Evolutionary conservation across 805 yeast species (phyloP).

Genomic region (Trichomonascus vanleenenianus): DNA sequence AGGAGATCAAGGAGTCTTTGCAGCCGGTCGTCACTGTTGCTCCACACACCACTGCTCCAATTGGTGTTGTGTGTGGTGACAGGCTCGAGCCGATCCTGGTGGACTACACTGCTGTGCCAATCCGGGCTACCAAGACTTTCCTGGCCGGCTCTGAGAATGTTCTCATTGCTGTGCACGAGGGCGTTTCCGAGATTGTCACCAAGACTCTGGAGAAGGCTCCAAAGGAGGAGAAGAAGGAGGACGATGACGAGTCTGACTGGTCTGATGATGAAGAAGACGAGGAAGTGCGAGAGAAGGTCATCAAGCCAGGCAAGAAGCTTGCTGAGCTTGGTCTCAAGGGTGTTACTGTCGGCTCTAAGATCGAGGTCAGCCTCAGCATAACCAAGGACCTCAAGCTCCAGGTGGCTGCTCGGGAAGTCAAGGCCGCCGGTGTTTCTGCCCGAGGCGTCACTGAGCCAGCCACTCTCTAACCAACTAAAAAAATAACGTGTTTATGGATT

Average conservation of each 20-base stretch:
- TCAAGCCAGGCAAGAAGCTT: slow-evolving; percentile 63
- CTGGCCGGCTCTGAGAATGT: slow-evolving; percentile 53
- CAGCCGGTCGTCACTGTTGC: slow-evolving; percentile 83
- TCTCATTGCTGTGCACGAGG: slow-evolving; percentile 71
- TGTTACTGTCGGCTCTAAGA: slow-evolving; percentile 52
- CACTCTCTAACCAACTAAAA: not conserved
- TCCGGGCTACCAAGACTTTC: slow-evolving; percentile 64
- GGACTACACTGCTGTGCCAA: slow-evolving; percentile 81
- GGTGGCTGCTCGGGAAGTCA: slow-evolving; percentile 41
- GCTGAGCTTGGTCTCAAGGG: slow-evolving; percentile 74
- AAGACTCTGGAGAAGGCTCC: slow-evolving; percentile 54
- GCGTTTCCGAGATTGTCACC: slow-evolving; percentile 76
- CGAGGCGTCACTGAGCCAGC: slow-evolving; percentile 18
- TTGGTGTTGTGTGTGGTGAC: slow-evolving; percentile 72
- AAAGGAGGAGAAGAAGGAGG: slow-evolving; percentile 44
- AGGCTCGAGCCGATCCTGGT: slow-evolving; percentile 69
- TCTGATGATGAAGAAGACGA: slow-evolving; percentile 73
- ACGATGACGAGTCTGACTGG: slow-evolving; percentile 41
- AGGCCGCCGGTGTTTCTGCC: slow-evolving; percentile 19
- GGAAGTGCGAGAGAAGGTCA: slow-evolving; percentile 64
- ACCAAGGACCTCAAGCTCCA: slow-evolving; percentile 58
- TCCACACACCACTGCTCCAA: slow-evolving; percentile 74
- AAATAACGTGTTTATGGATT: not conserved
- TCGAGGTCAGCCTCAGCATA: slow-evolving; percentile 59
- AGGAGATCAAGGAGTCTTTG: slow-evolving; percentile 74